Base-by-base conservation (phyloP, 1,284 basidiomycete species). In the Malassezia caprae region DNA sequence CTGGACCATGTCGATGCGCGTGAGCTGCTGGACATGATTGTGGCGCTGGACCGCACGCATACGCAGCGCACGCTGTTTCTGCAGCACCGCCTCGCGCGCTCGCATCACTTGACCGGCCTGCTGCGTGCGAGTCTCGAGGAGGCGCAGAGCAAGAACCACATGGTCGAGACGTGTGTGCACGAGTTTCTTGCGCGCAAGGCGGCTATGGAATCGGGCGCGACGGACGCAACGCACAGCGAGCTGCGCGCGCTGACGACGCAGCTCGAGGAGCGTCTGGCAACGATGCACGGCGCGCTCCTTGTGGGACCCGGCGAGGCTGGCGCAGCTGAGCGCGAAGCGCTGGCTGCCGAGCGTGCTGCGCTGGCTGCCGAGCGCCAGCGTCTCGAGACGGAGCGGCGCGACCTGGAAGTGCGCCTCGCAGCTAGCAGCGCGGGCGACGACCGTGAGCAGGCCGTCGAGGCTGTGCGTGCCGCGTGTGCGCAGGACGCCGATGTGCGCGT, bases 51-150 rank as follows among this genome's bases (percentile, higher is more conserved):
- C 39, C 55, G 55, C 21, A 57, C 55, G 3, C 55, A 57, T 13
- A 42, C 50, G 4, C 49, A 57, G 26, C 49, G 55, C 15, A 57
- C 55, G 13, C 42, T 57, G 28, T 57, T 57, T 13, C 23, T 57
- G 26, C 55, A 57, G 41, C 55, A 57, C 37, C 43, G 55, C 1
- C 55, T 57, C n/a, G 55, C 55, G n/a, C 55, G 55, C 17, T 41
- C 55, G 28, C 39, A 57, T 15, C 49, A 50, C 15, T 27, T 42
- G 37, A 31, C 26, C 12, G 49, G 51, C n/a, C 10, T 52, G 23
- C 40, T 57, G 11, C 55, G 50, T 27, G 37, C 21, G 21, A 40
- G 24, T 12, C 31, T 57, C 21, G 23, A 30, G 35, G 37, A 48
- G 10, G 49, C 55, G 10, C 39, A 57, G 6, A 50, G 41, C 15